Percentiles rank a stretch among this genome's conserved stretches.
These are phyloP conservation scores for Podosphaera xanthii DNA, from an alignment of 2,329 filamentous ascomycete genomes.

Conservation along the genomic window DNA sequence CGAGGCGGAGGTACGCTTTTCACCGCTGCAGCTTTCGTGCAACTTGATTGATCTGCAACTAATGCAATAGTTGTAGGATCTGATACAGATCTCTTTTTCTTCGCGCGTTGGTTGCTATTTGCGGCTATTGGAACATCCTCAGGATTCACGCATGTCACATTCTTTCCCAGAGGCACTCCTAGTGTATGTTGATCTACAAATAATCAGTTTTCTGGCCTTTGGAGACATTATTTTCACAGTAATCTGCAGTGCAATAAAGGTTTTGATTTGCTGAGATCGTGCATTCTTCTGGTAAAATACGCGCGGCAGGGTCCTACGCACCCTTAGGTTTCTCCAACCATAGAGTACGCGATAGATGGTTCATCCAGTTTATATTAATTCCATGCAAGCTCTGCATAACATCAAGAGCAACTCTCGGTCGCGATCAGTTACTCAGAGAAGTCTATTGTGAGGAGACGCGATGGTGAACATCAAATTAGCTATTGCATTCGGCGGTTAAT, in stretches of 20 bases:
- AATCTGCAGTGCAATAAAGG: constrained; percentile 2
- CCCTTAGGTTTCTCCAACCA: constrained; percentile 9
- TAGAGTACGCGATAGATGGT: constrained; percentile 7
- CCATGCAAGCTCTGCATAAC: constrained; percentile 16
- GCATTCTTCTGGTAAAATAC: background rate
- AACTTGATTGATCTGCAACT: constrained; percentile 10
- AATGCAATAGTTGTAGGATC: constrained; percentile 4
- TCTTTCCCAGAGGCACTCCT: background rate
- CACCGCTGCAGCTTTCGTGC: constrained; percentile 9
- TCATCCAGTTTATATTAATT: constrained; percentile 17
- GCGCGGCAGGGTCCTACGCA: constrained; percentile 5
- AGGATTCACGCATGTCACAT: background rate
- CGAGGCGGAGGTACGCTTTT: constrained; percentile 18
- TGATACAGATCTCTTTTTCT: background rate
- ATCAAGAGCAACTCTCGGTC: background rate
- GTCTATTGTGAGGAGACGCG: too few species aligned
- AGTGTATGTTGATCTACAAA: background rate
- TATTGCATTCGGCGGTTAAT: too few species aligned
- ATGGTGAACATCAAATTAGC: too few species aligned
- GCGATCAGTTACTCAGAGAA: too few species aligned
- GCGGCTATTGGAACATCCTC: background rate
- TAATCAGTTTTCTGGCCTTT: background rate
- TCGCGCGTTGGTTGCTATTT: background rate
- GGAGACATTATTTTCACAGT: background rate
- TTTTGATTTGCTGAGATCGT: background rate